Evolutionary conservation across 2,329 filamentous ascomycete species (phyloP).

Genomic region (Xylariomycetidae sp.): DNA sequence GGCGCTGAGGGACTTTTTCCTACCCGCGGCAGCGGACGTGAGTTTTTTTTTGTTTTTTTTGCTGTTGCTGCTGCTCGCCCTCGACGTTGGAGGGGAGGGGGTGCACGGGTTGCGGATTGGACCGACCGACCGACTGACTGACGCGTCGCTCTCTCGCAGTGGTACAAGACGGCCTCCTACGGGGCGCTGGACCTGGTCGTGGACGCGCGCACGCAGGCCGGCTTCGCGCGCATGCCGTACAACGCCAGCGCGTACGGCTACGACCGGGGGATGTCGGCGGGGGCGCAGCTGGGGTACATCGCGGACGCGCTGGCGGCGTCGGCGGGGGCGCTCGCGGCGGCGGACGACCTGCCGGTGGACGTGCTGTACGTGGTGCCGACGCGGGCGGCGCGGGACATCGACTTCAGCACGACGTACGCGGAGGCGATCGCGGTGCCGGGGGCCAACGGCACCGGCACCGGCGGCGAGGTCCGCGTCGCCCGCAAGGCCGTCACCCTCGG

Average conservation of each 20-base stretch:
- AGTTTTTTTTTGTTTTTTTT: not conserved
- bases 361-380: slow-evolving; percentile 27
- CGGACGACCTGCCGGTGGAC: slow-evolving; percentile 14
- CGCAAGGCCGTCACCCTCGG: slow-evolving; percentile 29
- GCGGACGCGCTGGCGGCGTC: slow-evolving; percentile 24
- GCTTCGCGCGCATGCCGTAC: slow-evolving; percentile 22
- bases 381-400: slow-evolving; percentile 17
- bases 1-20: slow-evolving; percentile 17
- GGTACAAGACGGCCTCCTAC: slow-evolving; percentile 19
- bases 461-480: slow-evolving; percentile 19
- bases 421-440: slow-evolving; percentile 15
- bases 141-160: too few species aligned
- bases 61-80: not conserved
- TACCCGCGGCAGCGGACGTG: slow-evolving; percentile 19
- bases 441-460: too few species aligned
- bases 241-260: slow-evolving; percentile 18
- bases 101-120: too few species aligned
- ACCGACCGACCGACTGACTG: too few species aligned
- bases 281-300: slow-evolving; percentile 22
- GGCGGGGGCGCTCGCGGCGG: too few species aligned
- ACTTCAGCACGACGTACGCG: slow-evolving; percentile 22
- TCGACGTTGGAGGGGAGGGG: too few species aligned
- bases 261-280: slow-evolving; percentile 19
- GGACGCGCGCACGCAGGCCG: slow-evolving; percentile 17
- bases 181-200: slow-evolving; percentile 15